Conservation (phyloP, 495 filamentous ascomycete genomes). For the Copromyces sp. region DNA sequence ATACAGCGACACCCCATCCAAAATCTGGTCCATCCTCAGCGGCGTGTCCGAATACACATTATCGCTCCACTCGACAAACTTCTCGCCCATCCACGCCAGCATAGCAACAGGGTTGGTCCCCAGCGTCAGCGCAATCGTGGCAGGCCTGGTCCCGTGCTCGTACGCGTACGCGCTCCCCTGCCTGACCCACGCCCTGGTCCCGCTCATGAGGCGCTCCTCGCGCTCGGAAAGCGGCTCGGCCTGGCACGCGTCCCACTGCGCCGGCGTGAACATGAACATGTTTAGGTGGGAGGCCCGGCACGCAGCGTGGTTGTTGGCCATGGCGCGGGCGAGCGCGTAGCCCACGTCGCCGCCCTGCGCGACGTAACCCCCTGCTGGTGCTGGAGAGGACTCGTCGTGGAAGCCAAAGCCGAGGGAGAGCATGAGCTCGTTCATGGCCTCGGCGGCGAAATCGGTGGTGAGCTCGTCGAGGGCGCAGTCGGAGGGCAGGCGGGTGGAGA, state of each 20-base stretch:
- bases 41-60: constrained; percentile 5
- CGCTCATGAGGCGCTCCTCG: constrained; percentile 6
- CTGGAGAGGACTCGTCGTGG: constrained; percentile 11
- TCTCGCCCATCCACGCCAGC: constrained; percentile 61
- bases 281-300: constrained; percentile 35
- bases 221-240: constrained; percentile 5
- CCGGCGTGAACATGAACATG: constrained; percentile 13
- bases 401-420: constrained; percentile 48
- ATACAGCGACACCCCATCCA: constrained; percentile 49
- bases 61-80: constrained; percentile 56
- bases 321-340: constrained; percentile 33
- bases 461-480: constrained; percentile 35
- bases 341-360: constrained; percentile 62
- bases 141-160: constrained; percentile 49
- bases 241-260: constrained; percentile 6
- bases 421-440: constrained; percentile 50
- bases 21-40: constrained; percentile 43
- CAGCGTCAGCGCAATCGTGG: constrained; percentile 51
- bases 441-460: constrained; percentile 28
- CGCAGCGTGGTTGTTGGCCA: constrained; percentile 24
- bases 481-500: constrained; percentile 41
- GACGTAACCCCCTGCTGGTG: constrained; percentile 45
- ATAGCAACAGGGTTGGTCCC: constrained; percentile 49
- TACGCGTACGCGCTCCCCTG: constrained; percentile 43
- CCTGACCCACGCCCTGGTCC: constrained; percentile 5